Evolutionary conservation across 768 basidiomycete genomes (phyloP), one percentile per base, ranked within the genome.

Genomic region (Trametes maxima): DNA sequence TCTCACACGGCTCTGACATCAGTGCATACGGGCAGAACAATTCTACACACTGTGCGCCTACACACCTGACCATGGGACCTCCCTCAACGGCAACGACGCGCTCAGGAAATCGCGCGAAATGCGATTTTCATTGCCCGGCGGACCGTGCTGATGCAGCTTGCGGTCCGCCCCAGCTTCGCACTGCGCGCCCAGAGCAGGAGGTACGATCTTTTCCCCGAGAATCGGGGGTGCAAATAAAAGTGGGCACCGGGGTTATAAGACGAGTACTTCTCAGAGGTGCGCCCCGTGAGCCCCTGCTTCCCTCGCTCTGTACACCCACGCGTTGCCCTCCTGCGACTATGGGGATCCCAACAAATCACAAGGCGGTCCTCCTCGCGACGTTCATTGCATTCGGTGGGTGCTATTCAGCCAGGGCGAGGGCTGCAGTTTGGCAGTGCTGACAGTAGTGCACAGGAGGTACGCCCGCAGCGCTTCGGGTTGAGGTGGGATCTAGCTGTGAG

Each of bases 381-480:
- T 90, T 90, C 74, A 84, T 89, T 66, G 88, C 88, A 21, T 90
- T 90, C 65, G 88, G 88, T 85, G 71, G 66, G 81, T 76, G 12
- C 11, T 24, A 22, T 8, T 22, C n/a, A 22, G 39, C 16, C 6
- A 44, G 33, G 19, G 37, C n/a, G 12, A 42, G 11, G 42, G 13
- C 12, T 33, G 6, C n/a, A 19, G n/a, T 19, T 3, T n/a, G n/a
- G n/a, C 13, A 37, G 54, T 22, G 47, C 40, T 40, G 37, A 43
- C 25, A 8, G 19, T 24, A 28, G n/a, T 36, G 7, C 36, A 53
- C 40, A 64, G 66, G 67, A 68, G 67, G 67, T 68, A 24, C 37
- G 54, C 24, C 35, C 28, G 50, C 44, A 14, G 10, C 4, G 7
- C n/a, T 17, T 21, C n/a, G 12, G 14, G 2, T 39, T 3, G 21